These are phyloP conservation scores for Trichoderma gamsii DNA, from an alignment of 495 filamentous ascomycete species.

Conservation along the genomic window DNA sequence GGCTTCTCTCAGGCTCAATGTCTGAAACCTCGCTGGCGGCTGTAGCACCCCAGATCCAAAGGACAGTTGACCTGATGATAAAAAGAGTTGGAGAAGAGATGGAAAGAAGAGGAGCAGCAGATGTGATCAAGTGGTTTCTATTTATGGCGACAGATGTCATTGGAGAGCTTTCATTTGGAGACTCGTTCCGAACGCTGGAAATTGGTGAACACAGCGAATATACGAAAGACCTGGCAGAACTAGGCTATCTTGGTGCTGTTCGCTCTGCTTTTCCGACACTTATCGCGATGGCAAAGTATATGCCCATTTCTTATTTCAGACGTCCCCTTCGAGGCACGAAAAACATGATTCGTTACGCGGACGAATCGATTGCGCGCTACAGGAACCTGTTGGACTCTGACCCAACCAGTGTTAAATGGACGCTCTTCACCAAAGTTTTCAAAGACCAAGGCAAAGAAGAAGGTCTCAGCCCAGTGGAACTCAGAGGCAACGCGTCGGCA, in stretches of 20 bases:
- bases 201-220: neutral
- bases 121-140: conserved; percentile 52
- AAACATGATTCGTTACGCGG: conserved; percentile 30
- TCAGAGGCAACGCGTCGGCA: conserved; percentile 34
- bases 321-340: neutral
- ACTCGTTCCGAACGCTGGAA: conserved; percentile 50
- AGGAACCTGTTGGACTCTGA: conserved; percentile 34
- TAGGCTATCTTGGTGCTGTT: neutral
- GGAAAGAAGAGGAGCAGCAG: conserved; percentile 26
- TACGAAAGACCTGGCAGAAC: neutral
- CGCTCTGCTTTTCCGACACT: conserved; percentile 7
- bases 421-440: conserved; percentile 44
- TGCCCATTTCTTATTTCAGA: conserved; percentile 1
- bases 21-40: conserved; percentile 41
- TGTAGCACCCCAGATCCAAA: conserved; percentile 33
- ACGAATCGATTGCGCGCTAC: conserved; percentile 38
- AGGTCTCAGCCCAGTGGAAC: conserved; percentile 32
- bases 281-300: neutral
- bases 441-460: conserved; percentile 31
- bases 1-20: conserved; percentile 40
- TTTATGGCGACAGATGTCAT: conserved; percentile 53
- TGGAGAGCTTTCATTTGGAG: conserved; percentile 48
- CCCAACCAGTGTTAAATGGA: conserved; percentile 33
- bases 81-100: conserved; percentile 32
- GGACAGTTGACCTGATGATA: conserved; percentile 38